Conservation (phyloP, 208 protist species). For the Trypanosoma cruzi region DNA sequence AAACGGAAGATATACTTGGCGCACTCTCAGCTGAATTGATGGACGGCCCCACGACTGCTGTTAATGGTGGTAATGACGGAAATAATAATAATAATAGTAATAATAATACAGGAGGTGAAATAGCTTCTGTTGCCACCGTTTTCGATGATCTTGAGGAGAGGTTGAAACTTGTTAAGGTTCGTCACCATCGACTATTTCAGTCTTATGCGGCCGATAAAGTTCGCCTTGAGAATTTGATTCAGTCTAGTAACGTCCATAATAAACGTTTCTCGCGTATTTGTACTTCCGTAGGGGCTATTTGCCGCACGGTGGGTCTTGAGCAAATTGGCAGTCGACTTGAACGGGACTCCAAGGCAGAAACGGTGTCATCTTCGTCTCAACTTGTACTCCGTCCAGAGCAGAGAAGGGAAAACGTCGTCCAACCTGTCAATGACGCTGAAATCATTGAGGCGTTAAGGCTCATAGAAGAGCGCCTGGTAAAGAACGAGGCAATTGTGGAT, state of each 20-base stretch:
- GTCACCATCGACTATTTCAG: constrained; percentile 41
- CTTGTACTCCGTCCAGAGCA: constrained; percentile 20
- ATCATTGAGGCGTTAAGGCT: constrained; percentile 56
- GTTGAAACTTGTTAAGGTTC: constrained; percentile 50
- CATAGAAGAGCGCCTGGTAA: constrained; percentile 39
- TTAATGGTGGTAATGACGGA: neutral
- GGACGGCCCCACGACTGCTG: neutral
- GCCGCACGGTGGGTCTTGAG: constrained; percentile 31
- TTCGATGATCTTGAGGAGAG: constrained; percentile 61
- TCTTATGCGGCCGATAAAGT: constrained; percentile 37
- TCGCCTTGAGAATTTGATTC: constrained; percentile 47
- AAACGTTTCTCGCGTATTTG: constrained; percentile 37
- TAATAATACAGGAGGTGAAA: constrained; percentile 14
- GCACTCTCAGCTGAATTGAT: constrained; percentile 7
- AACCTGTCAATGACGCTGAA: constrained; percentile 48
- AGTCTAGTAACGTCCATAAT: constrained; percentile 31
- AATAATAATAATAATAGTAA: constrained; percentile 23
- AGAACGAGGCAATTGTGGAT: constrained; percentile 33
- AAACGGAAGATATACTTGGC: constrained; percentile 20
- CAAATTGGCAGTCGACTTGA: constrained; percentile 16
- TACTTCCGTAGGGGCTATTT: constrained; percentile 20
- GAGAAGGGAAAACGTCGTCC: constrained; percentile 6
- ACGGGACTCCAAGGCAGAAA: constrained; percentile 7
- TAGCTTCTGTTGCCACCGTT: constrained; percentile 19
- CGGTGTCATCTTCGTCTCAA: constrained; percentile 8